Evolutionary conservation across 768 basidiomycete species (phyloP), one percentile per base, ranked within the genome.

Genomic region (Dacryopinax spathularia): DNA sequence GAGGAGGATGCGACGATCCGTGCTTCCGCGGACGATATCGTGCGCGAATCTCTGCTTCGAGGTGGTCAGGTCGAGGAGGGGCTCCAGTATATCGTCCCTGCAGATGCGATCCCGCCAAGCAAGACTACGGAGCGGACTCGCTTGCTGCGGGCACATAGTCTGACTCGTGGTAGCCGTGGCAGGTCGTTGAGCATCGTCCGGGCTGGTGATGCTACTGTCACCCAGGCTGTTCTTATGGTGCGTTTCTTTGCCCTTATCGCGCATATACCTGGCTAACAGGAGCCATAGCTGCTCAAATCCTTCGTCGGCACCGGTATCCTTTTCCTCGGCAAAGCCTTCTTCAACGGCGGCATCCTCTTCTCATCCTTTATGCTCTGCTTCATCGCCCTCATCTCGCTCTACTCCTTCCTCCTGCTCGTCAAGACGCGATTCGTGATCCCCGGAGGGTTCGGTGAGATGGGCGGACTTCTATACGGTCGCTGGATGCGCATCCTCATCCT

Each of bases 281-380:
- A 18, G 37, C 65, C 36, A 12, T 68, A 94, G 91, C 75, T 98
- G 62, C 76, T 96, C 64, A 97, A 97, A 75, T 84, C 88, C 0
- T 98, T 98, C 69, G 85, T 98, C 56, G 95, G 95, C 22, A 97
- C 95, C 15, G 95, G 95, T 16, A 88, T 99, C 10, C 73, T 99
- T 34, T 98, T 99, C 77, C 81, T 99, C 29, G 96, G 92, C 61
- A 95, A 91, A 76, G 96, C 86, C 88, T 99, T 99, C 77, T 86
- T 84, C 77, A 99, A 98, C 66, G 96, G 96, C 62, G 94, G 95
- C 10, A 79, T 98, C 60, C 75, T 97, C 34, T 99, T 99, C 75
- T 97, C 94, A 5, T 67, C 81, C 33, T 62, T 91, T 63, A 82
- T 86, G 1, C 84, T 98, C 68, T 75, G 85, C 5, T 79, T 83